Evolutionary conservation across 1,284 basidiomycete genomes (phyloP), one percentile per base, ranked within the genome.

Genomic region (Ganoderma boninense): DNA sequence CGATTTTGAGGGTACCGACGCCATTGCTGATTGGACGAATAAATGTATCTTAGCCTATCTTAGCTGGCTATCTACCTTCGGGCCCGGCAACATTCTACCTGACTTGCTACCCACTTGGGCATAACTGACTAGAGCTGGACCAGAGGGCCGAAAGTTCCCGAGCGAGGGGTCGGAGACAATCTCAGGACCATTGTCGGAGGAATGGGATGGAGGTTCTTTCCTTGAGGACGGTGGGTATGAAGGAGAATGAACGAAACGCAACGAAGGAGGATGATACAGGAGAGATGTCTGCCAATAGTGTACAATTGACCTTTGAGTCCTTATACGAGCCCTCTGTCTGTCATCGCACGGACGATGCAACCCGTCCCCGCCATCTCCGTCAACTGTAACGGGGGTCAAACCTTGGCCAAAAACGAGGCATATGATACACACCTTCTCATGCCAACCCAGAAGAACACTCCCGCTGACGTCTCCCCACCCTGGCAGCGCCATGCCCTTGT

Each of bases 331-430:
- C 93, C 88, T 74, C 96, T 90, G 83, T 99, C 97, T 49, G 97
- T 96, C 97, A 99, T 98, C 71, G 97, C 96, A 77, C 97, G 87
- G 72, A 98, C 96, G 80, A 99, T 99, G 82, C 95, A 97, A 10
- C 97, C 98, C 2, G 95, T 96, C 20, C 98, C 97, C 7, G 97
- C 97, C 40, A 94, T 89, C 81, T 99, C 97, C 26, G 97, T 98
- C 79, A 99, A 84, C 97, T 99, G 80, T 18, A 63, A 49, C 14
- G 32, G 35, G 23, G 68, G 43, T 60, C 16, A 64, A 40, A 23
- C 29, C 13, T 14, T 18, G 59, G 42, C 76, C 60, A 76, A 71
- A 35, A 2, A 57, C 32, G 8, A 57, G 4, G 35, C 14, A 43
- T 10, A 64, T n/a, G 26, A 62, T 60, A 62, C 64, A 49, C 69